Evolutionary conservation across 495 filamentous ascomycete species (phyloP).

Genomic region (Podospora pseudoanserina): DNA sequence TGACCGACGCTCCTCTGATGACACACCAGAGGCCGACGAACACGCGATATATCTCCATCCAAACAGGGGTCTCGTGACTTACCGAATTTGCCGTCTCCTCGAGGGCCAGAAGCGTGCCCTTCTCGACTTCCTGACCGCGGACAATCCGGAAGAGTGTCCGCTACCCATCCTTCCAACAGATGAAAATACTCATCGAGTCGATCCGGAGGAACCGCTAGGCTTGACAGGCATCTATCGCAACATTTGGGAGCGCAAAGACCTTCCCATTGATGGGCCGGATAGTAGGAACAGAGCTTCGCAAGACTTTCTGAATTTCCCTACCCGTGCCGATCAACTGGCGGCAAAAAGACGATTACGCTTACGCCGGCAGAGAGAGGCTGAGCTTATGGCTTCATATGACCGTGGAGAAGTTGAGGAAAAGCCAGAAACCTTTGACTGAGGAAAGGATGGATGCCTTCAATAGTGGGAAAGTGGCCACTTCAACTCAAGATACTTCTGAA

Average conservation of each 20-base stretch:
- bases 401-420: neutral
- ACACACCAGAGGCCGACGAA: neutral
- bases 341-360: neutral
- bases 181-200: neutral
- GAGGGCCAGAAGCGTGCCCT: neutral
- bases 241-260: neutral
- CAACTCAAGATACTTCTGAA: too few species aligned
- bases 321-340: neutral
- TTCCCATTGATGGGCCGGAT: neutral
- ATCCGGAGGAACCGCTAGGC: neutral
- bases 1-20: neutral
- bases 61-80: neutral
- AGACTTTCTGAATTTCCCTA: neutral
- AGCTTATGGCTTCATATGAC: neutral
- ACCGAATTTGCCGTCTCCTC: neutral
- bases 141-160: neutral
- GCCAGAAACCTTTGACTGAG: neutral
- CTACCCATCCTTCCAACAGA: neutral
- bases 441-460: too few species aligned
- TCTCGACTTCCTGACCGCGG: neutral
- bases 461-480: too few species aligned
- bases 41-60: neutral
- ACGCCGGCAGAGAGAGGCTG: neutral
- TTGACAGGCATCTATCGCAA: neutral
- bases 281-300: neutral